phyloP scores from a whole-genome alignment of 495 filamentous ascomycete species.

The Talaromyces adpressus region DNA sequence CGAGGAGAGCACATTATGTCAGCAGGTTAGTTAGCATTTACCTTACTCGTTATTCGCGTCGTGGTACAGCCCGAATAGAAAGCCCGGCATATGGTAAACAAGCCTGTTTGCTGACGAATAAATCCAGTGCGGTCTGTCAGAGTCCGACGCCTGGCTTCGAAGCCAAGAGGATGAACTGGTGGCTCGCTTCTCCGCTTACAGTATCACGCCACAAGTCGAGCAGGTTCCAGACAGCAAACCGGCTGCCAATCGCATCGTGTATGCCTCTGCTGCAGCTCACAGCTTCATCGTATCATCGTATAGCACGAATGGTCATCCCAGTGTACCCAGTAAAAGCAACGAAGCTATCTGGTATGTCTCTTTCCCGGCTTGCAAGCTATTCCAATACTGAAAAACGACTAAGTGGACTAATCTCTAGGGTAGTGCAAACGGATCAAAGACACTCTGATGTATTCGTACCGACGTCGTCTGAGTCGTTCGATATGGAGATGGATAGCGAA shows the following conservation, averaged over 20 bases:
- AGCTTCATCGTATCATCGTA: conserved; percentile 2
- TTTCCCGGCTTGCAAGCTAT: not conserved
- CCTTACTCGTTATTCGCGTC: conserved; percentile 22
- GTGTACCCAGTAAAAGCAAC: not conserved
- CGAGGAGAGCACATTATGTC: conserved; percentile 4
- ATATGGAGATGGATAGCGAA: conserved; percentile 3
- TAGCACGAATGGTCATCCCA: not conserved
- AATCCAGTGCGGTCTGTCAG: conserved; percentile 6
- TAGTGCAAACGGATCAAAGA: not conserved
- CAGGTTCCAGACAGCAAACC: not conserved
- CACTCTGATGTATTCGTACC: not conserved
- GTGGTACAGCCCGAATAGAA: conserved; percentile 13
- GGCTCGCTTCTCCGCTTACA: conserved; percentile 52
- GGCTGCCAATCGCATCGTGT: not conserved
- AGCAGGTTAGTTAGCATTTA: conserved; percentile 12
- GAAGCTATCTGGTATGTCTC: conserved; percentile 3
- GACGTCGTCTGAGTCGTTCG: not conserved
- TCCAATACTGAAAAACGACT: not conserved
- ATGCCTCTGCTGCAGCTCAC: conserved; percentile 6
- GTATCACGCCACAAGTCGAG: not conserved
- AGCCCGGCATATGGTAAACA: not conserved
- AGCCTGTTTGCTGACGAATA: not conserved
- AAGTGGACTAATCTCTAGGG: not conserved
- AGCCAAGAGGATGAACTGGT: conserved; percentile 53
- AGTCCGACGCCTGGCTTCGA: conserved; percentile 4